phyloP scores from a whole-genome alignment of 75 land plant species.

The Gnetum montanum region DNA sequence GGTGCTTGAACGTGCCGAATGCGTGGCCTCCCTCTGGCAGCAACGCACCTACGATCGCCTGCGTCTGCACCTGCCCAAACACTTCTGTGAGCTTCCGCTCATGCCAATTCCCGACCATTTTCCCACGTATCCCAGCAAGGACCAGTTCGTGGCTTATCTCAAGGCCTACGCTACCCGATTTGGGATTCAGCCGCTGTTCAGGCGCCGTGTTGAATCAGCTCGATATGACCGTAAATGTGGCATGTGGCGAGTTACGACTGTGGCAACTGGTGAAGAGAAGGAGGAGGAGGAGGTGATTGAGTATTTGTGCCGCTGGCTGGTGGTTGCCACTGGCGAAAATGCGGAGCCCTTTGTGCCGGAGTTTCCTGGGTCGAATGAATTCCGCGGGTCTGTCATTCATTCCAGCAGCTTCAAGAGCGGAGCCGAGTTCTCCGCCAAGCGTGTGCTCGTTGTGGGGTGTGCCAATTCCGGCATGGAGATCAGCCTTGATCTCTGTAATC shows the following conservation, averaged over 20 bases:
- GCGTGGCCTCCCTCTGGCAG: conserved; percentile 66
- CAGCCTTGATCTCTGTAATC: conserved; percentile 63
- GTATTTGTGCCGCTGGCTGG: conserved; percentile 39
- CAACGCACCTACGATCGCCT: conserved; percentile 55
- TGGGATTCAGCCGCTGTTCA: conserved; percentile 40
- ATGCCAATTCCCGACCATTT: conserved; percentile 37
- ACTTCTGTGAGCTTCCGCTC: conserved; percentile 67
- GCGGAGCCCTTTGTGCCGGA: conserved; percentile 57
- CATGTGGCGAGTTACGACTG: conserved; percentile 40
- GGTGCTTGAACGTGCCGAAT: conserved; percentile 41
- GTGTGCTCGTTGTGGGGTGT: conserved; percentile 71
- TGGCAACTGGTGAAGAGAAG: not conserved
- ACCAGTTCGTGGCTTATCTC: conserved; percentile 51
- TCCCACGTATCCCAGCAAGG: conserved; percentile 55
- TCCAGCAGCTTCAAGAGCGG: conserved; percentile 50
- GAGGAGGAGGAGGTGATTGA: no score
- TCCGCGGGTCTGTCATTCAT: conserved; percentile 45
- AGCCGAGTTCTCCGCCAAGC: conserved; percentile 22
- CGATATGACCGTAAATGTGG: conserved; percentile 22
- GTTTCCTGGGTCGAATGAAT: conserved; percentile 30
- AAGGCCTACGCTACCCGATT: conserved; percentile 35
- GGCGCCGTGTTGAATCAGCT: conserved; percentile 29
- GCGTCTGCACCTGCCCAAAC: conserved; percentile 61
- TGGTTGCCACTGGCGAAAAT: conserved; percentile 88
- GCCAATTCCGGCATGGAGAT: conserved; percentile 93